phyloP scores from a whole-genome alignment of 2,329 filamentous ascomycete genomes.

The Penicillium psychrosexuale region DNA sequence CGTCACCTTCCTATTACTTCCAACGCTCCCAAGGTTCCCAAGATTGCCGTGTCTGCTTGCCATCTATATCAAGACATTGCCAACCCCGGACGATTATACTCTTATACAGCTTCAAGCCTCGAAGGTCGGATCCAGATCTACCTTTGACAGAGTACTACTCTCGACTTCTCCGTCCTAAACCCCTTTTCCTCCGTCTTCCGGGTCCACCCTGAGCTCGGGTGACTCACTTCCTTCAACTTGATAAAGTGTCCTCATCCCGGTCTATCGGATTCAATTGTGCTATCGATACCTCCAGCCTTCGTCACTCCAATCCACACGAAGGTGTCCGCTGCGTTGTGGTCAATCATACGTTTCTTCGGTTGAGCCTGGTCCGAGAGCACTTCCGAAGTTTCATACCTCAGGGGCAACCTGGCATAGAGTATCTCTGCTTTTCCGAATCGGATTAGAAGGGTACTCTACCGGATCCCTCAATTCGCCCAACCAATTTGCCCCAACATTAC shows the following conservation, averaged over 20 bases:
- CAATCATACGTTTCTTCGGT: conserved; percentile 2
- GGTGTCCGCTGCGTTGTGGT: neutral
- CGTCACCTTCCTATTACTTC: conserved; percentile 6
- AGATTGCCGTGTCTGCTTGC: conserved; percentile 2
- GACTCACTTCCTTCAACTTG: conserved; percentile 9
- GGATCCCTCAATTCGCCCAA: conserved; percentile 17
- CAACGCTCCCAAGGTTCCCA: conserved; percentile 5
- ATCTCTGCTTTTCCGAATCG: conserved; percentile 21
- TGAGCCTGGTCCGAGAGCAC: conserved; percentile 4
- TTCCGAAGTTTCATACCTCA: conserved; percentile 5
- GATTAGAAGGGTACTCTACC: conserved; percentile 23
- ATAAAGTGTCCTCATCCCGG: neutral
- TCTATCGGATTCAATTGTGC: neutral
- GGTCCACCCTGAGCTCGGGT: conserved; percentile 9
- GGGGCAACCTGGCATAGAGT: conserved; percentile 26
- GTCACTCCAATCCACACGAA: conserved; percentile 8
- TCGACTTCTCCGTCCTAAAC: neutral
- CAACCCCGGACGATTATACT: conserved; percentile 14
- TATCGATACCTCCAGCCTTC: neutral
- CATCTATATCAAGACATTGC: conserved; percentile 10
- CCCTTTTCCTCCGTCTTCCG: conserved; percentile 4
- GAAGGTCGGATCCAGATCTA: conserved; percentile 2
- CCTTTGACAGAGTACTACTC: conserved; percentile 2
- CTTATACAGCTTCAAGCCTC: conserved; percentile 13
- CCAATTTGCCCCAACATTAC: neutral